Conservation (phyloP, 768 basidiomycete genomes). For the Lactarius akahatsu region DNA sequence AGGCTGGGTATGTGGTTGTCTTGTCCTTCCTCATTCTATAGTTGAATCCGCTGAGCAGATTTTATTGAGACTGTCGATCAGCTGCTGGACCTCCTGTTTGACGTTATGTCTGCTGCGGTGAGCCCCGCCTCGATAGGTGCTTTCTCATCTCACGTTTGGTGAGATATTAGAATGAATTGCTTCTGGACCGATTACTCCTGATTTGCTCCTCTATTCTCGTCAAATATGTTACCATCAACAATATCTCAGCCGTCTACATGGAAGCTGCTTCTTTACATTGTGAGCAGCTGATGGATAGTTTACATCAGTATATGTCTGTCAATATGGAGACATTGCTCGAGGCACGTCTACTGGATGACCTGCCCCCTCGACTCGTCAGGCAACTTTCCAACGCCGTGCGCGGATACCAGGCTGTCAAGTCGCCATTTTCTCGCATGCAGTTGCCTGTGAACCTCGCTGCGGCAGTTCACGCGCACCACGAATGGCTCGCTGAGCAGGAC, state of each 20-base stretch:
- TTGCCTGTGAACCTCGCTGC: slow-evolving; percentile 48
- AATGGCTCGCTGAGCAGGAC: slow-evolving; percentile 72
- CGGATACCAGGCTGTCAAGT: slow-evolving; percentile 59
- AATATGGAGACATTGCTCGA: slow-evolving; percentile 91
- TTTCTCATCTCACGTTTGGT: not conserved
- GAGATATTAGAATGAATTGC: slow-evolving; percentile 69
- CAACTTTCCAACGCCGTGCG: slow-evolving; percentile 62
- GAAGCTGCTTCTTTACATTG: slow-evolving; percentile 83
- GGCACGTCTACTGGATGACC: slow-evolving; percentile 71
- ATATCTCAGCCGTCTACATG: slow-evolving; percentile 74
- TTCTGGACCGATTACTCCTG: slow-evolving; percentile 81
- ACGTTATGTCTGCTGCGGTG: slow-evolving; percentile 83
- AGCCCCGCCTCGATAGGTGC: slow-evolving; percentile 31
- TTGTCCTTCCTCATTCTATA: not conserved
- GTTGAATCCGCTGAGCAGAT: slow-evolving; percentile 42
- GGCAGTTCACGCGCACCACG: slow-evolving; percentile 53
- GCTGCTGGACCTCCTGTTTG: slow-evolving; percentile 82
- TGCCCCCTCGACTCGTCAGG: slow-evolving; percentile 61
- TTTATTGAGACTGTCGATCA: slow-evolving; percentile 66
- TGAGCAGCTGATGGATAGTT: slow-evolving; percentile 57
- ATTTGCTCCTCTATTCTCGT: slow-evolving; percentile 80
- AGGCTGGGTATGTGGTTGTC: slow-evolving; percentile 51
- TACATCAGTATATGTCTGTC: slow-evolving; percentile 76
- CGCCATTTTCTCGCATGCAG: slow-evolving; percentile 62
- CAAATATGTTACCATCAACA: slow-evolving; percentile 63